Evolutionary conservation across 2,329 filamentous ascomycete genomes (phyloP), one percentile per base, ranked within the genome.

Genomic region (Apiospora saccharicola): DNA sequence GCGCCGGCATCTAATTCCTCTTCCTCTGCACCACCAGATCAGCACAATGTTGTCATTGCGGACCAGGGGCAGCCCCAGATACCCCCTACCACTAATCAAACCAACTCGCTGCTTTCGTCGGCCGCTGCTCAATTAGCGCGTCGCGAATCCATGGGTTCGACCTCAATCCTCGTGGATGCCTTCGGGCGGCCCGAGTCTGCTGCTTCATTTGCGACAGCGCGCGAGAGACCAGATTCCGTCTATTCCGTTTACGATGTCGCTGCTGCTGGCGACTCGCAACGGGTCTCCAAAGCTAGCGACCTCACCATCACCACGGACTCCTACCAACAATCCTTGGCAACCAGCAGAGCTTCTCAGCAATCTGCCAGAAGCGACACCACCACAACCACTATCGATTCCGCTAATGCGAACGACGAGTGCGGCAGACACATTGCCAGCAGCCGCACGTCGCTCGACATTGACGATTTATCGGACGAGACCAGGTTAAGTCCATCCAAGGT

Each of bases 361-460:
- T 78, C 76, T 4, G 75, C 73, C 3, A 71, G 72, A 61, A 76
- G 74, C 67, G 75, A 76, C 26, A 71, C 64, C 30, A 71, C 73
- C 44, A 49, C 73, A 13, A 71, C 68, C 7, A 70, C 51, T 26
- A 19, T 73, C 24, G 44, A 49, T 34, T 46, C 61, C 22, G 43
- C 19, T 13, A 57, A 68, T 24, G 24, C 24, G 47, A 64, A 67
- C 44, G 67, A 49, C 8, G 67, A 68, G 2, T 30, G 22, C 10
- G 37, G 67, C 4, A 44, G 44, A 68, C 24, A 44, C 24, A 68
- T 47, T 26, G 24, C 67, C 41, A 68, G 67, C 44, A 46, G 41
- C 24, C 41, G 41, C 41, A 47, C 41, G 19, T 68, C 67, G 4
- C 41, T 68, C 22, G 41, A 46, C 14, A n/a, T 44, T 3, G 44